Base-by-base conservation (phyloP, 768 basidiomycete species). In the Chalciporus chontae region DNA sequence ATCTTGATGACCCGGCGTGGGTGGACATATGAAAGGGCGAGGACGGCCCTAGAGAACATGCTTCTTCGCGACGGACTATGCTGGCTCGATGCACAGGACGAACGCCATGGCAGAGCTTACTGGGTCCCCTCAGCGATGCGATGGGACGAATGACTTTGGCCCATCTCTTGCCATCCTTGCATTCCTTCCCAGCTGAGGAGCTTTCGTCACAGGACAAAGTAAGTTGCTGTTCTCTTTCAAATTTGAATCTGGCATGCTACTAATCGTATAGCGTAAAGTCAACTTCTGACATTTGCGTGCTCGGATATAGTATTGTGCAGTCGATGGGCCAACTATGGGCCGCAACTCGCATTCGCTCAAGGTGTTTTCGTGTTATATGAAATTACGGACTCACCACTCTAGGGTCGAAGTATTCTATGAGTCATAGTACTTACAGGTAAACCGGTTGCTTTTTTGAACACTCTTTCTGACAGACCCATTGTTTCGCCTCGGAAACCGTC, bases 41-140 rank as follows among this genome's bases (percentile, higher is more conserved):
- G 77, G 42, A 77, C 81, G 10, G 94, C 87, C 2, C 67, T 98
- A 59, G 85, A 93, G 59, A 94, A 94, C 54, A 94, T 95, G 84
- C 77, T 94, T 13, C 75, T 91, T 53, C 77, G 87, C 23, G 94
- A 98, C 54, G 95, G 94, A 1, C 72, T 95, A 21, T 94, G 91
- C 51, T 99, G 96, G 96, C 63, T 98, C 26, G 96, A 99, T 61
- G 85, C 90, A 21, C 93, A 96, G 68, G 90, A 88, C 46, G 81
- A 83, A 56, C 65, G 63, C 14, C 73, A 71, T 26, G 81, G 83
- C 24, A 75, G 76, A 50, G 80, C 83, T 19, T 95, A 92, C 64
- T 97, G 93, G 93, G 76, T 95, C 10, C 86, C 87, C 1, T 90
- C 89, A 11, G 87, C 86, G 3, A 88, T 95, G 79, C 78, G 78